A percentile compares a stretch with the other conserved stretches of the same genome.
phyloP scores from a whole-genome alignment of 352 stramenopile genomes.

The Phytophthora aleatoria region DNA sequence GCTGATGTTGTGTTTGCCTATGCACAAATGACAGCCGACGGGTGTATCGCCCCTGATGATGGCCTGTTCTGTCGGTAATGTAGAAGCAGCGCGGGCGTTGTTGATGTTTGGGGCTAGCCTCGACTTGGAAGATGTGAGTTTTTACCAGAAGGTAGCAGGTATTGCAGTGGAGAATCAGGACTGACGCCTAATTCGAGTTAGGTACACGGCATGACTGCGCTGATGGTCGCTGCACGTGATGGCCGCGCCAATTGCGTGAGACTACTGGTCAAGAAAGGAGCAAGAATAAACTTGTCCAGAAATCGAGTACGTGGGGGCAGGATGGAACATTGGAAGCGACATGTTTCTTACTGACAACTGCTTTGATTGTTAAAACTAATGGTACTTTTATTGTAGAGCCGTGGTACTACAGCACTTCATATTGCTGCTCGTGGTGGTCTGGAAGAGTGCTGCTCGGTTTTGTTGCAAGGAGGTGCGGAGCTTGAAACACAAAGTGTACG shows the following conservation, averaged over 20 bases:
- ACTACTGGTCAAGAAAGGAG: constrained; percentile 80
- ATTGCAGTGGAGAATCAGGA: neutral
- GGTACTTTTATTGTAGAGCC: constrained; percentile 46
- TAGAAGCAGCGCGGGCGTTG: constrained; percentile 78
- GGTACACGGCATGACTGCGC: constrained; percentile 81
- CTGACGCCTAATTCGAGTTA: constrained; percentile 31
- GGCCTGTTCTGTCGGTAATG: constrained; percentile 84
- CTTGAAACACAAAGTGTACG: constrained; percentile 83
- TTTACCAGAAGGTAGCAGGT: neutral
- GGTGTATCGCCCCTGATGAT: constrained; percentile 85
- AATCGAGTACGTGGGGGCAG: constrained; percentile 60
- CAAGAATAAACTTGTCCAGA: constrained; percentile 80
- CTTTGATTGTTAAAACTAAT: neutral
- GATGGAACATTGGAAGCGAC: neutral
- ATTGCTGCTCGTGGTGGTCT: constrained; percentile 75
- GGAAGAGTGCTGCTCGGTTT: constrained; percentile 76
- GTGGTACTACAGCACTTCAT: constrained; percentile 82
- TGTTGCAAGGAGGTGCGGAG: constrained; percentile 67
- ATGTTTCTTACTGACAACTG: constrained; percentile 12
- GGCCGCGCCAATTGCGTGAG: constrained; percentile 67
- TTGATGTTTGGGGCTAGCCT: constrained; percentile 87
- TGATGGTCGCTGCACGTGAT: constrained; percentile 84
- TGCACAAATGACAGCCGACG: constrained; percentile 56
- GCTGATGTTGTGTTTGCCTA: constrained; percentile 14
- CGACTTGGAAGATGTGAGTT: constrained; percentile 79